A percentile compares a stretch with the other conserved stretches of the same genome.
Conservation (phyloP, 352 stramenopile genomes). For the Phytophthora lateralis region DNA sequence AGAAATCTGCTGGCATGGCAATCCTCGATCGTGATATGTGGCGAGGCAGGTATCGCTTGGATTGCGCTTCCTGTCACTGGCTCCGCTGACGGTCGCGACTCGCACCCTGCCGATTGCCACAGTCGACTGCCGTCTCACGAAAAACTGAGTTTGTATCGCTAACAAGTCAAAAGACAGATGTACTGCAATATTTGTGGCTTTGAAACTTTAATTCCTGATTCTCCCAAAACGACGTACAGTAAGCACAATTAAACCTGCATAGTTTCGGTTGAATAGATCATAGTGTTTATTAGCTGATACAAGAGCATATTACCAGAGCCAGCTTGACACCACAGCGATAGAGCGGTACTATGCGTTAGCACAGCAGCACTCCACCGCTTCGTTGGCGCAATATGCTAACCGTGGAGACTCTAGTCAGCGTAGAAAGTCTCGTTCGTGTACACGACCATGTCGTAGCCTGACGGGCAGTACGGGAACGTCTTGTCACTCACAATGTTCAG, state of each 20-base stretch:
- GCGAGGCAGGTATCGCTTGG: background rate
- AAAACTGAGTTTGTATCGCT: too few species aligned
- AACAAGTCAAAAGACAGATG: too few species aligned
- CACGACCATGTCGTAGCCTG: conserved; percentile 48
- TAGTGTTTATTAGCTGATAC: conserved; percentile 34
- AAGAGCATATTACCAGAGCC: conserved; percentile 11
- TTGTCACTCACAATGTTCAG: conserved; percentile 38
- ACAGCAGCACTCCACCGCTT: conserved; percentile 22
- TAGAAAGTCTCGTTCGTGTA: conserved; percentile 64
- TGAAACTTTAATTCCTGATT: too few species aligned
- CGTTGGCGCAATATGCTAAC: conserved; percentile 12
- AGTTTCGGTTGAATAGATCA: conserved; percentile 35
- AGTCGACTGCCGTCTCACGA: too few species aligned
- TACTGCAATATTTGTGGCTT: too few species aligned
- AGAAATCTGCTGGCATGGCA: background rate
- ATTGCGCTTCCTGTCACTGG: background rate
- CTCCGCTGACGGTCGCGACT: background rate
- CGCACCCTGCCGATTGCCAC: background rate
- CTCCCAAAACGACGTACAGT: too few species aligned
- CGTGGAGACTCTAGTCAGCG: conserved; percentile 33
- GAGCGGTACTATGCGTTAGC: conserved; percentile 18
- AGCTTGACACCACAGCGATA: conserved; percentile 1
- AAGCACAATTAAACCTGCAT: too few species aligned
- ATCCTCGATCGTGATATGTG: conserved; percentile 6
- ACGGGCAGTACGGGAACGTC: conserved; percentile 65